Evolutionary conservation across 805 yeast genomes (phyloP), one percentile per base, ranked within the genome.

Genomic region (Starmerella apis): DNA sequence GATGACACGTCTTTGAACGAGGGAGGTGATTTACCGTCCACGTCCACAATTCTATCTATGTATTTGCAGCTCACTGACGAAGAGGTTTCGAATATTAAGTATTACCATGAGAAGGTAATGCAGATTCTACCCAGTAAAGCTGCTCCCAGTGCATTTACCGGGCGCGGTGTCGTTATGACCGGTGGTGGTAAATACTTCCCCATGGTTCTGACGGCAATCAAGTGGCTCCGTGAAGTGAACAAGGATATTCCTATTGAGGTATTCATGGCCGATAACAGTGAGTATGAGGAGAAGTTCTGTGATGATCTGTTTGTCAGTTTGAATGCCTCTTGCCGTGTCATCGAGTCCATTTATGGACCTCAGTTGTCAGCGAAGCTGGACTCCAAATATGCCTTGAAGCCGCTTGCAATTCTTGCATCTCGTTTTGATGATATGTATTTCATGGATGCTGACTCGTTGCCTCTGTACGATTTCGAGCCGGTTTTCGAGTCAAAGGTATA

Each of bases 141-240:
- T 2, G 51, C 50, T 13, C 35, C 37, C 8, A 41, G 43, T 16
- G 32, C 65, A 20, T 63, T 58, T 51, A 32, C 50, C 3, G 73
- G 77, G 3, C 65, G 71, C 35, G 85, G 81, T 9, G 71, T 79
- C 18, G 90, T 77, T 24, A 79, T 72, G 59, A 87, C 84, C 25
- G 94, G 90, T 31, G 94, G 94, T 38, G 92, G 88, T 3, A 76
- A 75, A 57, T 83, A 78, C 65, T 78, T 83, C 54, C 81, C 90
- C 74, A 71, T 81, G 58, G 77, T 86, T 4, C 66, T 83, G 35
- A 68, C 83, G 22, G 77, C 85, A 9, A 74, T 86, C 48, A 75
- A 75, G 58, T 73, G 80, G 53, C 65, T 86, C 46, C 70, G 95
- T 59, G 76, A 78, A 35, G 68, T 74, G 7, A 86, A 90, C 2